A percentile compares a stretch with the other conserved stretches of the same genome.
These are phyloP conservation scores for Dryadomyces quercus-mongolicae DNA, from an alignment of 2,329 filamentous ascomycete genomes.

Conservation along the genomic window DNA sequence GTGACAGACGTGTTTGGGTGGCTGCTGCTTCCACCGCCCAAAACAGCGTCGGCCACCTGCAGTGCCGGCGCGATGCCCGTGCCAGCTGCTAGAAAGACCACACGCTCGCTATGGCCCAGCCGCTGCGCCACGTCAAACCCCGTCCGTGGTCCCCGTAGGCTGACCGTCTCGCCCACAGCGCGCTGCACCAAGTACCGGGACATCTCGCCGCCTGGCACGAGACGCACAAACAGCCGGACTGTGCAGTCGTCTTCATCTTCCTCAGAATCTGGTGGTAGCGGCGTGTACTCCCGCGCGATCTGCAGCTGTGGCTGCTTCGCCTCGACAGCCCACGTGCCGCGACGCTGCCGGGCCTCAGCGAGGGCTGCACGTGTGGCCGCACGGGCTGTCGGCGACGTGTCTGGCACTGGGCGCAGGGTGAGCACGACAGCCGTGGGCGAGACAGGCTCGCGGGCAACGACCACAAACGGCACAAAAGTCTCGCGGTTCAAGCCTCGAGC, in stretches of 20 bases:
- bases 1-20: conserved; percentile 35
- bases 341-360: conserved; percentile 33
- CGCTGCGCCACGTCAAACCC: conserved; percentile 44
- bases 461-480: conserved; percentile 53
- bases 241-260: background rate
- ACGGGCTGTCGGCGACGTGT: background rate
- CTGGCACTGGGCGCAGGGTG: conserved; percentile 36
- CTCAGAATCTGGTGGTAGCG: conserved; percentile 51
- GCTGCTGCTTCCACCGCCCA: conserved; percentile 20
- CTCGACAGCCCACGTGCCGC: conserved; percentile 77
- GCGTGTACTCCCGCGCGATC: conserved; percentile 85
- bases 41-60: conserved; percentile 59
- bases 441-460: conserved; percentile 48
- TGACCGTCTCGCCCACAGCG: conserved; percentile 48
- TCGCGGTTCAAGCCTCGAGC: conserved; percentile 37
- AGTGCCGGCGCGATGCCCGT: conserved; percentile 87
- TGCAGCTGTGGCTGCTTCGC: conserved; percentile 91
- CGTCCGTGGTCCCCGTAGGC: conserved; percentile 65
- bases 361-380: conserved; percentile 14
- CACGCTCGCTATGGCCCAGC: conserved; percentile 25
- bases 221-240: conserved; percentile 67
- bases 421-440: conserved; percentile 60
- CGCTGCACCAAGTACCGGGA: conserved; percentile 66
- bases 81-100: conserved; percentile 82
- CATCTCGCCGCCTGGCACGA: conserved; percentile 70